phyloP scores from a whole-genome alignment of 2,329 filamentous ascomycete genomes.

The Lasiodiplodia hormozganensis region DNA sequence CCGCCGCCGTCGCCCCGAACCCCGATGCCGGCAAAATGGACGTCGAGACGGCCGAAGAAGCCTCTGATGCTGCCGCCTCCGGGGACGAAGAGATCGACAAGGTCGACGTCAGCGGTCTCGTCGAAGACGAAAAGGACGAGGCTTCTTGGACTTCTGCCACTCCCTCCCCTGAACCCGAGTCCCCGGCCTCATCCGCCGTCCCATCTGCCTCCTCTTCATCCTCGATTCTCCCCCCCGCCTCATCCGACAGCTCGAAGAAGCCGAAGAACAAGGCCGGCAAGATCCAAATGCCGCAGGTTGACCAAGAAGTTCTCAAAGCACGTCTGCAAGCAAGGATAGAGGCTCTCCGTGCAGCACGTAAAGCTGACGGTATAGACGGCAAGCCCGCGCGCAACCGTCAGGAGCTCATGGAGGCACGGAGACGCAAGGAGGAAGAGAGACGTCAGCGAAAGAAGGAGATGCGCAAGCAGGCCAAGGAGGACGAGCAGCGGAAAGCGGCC shows the following conservation, averaged over 20 bases:
- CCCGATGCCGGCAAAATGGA: conserved; percentile 39
- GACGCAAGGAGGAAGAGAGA: conserved; percentile 84
- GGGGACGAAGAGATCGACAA: conserved; percentile 42
- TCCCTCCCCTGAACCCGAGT: conserved; percentile 45
- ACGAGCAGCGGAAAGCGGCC: conserved; percentile 71
- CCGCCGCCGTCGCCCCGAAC: conserved; percentile 25
- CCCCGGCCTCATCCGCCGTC: conserved; percentile 49
- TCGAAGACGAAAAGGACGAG: conserved; percentile 38
- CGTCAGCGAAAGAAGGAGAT: conserved; percentile 90
- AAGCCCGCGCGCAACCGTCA: conserved; percentile 84
- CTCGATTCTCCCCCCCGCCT: conserved; percentile 49
- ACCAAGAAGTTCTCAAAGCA: conserved; percentile 76
- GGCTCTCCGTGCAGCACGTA: conserved; percentile 81
- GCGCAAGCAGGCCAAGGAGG: conserved; percentile 76
- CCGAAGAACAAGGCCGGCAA: conserved; percentile 38
- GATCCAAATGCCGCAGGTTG: conserved; percentile 60
- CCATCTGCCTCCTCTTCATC: conserved; percentile 56
- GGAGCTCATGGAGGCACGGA: conserved; percentile 87
- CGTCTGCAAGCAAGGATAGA: conserved; percentile 85
- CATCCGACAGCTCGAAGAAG: conserved; percentile 36
- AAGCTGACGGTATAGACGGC: conserved; percentile 84
- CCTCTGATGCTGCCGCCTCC: conserved; percentile 36
- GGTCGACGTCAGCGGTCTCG: conserved; percentile 46
- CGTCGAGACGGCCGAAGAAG: conserved; percentile 38
- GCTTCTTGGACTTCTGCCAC: conserved; percentile 43